These are phyloP conservation scores for Geotrichum reessii DNA, from an alignment of 1,139 yeast genomes.

Conservation along the genomic window DNA sequence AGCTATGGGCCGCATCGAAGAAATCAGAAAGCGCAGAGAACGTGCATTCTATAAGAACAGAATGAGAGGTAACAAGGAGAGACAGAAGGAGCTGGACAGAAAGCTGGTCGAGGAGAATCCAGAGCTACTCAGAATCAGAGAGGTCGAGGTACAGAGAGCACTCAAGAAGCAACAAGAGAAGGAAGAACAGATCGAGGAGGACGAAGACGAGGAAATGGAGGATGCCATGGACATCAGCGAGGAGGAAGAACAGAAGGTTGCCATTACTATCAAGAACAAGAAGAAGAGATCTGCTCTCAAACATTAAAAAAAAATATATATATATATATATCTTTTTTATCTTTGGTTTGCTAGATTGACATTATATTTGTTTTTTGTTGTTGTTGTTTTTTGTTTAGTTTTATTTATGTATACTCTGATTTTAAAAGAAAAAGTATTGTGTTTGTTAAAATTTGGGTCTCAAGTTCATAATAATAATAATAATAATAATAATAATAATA, in stretches of 20 bases:
- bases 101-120: constrained; percentile 85
- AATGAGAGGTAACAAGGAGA: constrained; percentile 95
- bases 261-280: constrained; percentile 68
- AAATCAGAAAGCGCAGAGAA: constrained; percentile 93
- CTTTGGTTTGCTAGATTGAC: background rate
- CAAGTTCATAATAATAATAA: too few species aligned
- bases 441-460: background rate
- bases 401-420: background rate
- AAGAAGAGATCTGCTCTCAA: constrained; percentile 31
- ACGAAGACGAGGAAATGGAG: constrained; percentile 43
- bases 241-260: constrained; percentile 57
- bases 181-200: constrained; percentile 47
- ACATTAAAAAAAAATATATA: background rate
- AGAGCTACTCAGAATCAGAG: constrained; percentile 84
- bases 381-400: background rate
- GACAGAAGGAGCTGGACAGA: constrained; percentile 77
- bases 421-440: background rate
- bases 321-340: background rate
- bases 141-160: constrained; percentile 79
- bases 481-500: too few species aligned
- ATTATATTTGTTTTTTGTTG: background rate
- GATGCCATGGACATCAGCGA: constrained; percentile 44
- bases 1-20: constrained; percentile 95
- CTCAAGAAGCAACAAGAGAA: constrained; percentile 64
- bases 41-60: constrained; percentile 98